Conservation (phyloP, 768 basidiomycete species). For the Coprinopsis cinerea region DNA sequence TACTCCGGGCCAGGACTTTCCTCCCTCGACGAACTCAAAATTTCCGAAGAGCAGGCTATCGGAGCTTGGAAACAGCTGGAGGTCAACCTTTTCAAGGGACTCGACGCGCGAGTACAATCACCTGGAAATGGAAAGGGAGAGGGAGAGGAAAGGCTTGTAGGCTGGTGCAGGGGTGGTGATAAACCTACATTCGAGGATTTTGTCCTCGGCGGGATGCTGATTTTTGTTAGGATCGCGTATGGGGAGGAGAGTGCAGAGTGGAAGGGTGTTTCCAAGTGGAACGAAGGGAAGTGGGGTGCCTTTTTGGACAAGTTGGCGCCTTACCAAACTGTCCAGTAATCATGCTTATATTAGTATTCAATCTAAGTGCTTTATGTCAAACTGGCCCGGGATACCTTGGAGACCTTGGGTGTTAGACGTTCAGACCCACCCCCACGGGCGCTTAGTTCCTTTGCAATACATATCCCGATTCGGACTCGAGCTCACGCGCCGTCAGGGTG, state of each 20-base stretch:
- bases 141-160: not conserved
- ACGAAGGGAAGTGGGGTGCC: not conserved
- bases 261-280: constrained; percentile 17
- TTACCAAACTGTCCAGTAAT: too few species aligned
- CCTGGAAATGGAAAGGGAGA: not conserved
- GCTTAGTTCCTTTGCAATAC: too few species aligned
- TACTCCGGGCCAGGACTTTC: not conserved
- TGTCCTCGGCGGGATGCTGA: not conserved
- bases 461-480: too few species aligned
- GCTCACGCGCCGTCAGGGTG: too few species aligned
- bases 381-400: too few species aligned
- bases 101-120: not conserved
- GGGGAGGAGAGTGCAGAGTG: constrained; percentile 18
- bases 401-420: too few species aligned
- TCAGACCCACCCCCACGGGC: too few species aligned
- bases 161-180: not conserved
- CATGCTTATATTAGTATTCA: too few species aligned
- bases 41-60: not conserved
- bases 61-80: not conserved
- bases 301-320: not conserved
- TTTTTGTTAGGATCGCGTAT: constrained; percentile 9
- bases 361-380: too few species aligned
- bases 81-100: too few species aligned
- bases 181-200: not conserved
- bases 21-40: not conserved